Evolutionary conservation across 1,139 yeast genomes (phyloP).

Genomic region (Schizosaccharomyces versatilis): DNA sequence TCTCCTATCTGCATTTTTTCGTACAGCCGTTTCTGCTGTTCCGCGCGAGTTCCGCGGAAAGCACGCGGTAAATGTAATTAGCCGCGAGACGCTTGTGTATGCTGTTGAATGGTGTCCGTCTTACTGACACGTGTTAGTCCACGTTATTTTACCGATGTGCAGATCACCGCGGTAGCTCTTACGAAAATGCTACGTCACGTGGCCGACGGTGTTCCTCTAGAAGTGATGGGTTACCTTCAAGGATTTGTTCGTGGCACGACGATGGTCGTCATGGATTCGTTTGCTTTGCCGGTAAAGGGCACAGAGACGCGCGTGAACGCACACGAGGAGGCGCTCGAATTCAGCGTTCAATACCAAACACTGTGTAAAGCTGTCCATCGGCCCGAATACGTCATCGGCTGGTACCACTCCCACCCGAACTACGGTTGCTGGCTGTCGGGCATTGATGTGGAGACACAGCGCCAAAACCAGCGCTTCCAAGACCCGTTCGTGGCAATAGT

Average conservation of each 20-base stretch:
- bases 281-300: conserved; percentile 81
- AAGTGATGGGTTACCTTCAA: conserved; percentile 84
- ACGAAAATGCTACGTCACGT: conserved; percentile 64
- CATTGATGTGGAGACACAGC: conserved; percentile 71
- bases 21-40: no score
- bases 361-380: conserved; percentile 34
- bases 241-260: conserved; percentile 42
- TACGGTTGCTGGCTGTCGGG: conserved; percentile 30
- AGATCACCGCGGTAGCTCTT: conserved; percentile 54
- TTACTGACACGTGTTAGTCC: conserved; percentile 17
- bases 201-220: conserved; percentile 66
- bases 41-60: no score
- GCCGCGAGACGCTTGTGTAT: not conserved
- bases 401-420: conserved; percentile 82
- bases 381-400: conserved; percentile 53
- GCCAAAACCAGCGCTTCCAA: conserved; percentile 62
- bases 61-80: no score
- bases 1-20: no score
- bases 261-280: conserved; percentile 60
- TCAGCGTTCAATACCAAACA: conserved; percentile 66
- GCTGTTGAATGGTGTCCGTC: conserved; percentile 12
- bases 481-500: conserved; percentile 84
- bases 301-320: conserved; percentile 93
- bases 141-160: conserved; percentile 41
- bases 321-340: conserved; percentile 79